Percentiles rank a stretch among this genome's conserved stretches.
These are phyloP conservation scores for Jackrogersella minutella DNA, from an alignment of 495 filamentous ascomycete species.

Conservation along the genomic window DNA sequence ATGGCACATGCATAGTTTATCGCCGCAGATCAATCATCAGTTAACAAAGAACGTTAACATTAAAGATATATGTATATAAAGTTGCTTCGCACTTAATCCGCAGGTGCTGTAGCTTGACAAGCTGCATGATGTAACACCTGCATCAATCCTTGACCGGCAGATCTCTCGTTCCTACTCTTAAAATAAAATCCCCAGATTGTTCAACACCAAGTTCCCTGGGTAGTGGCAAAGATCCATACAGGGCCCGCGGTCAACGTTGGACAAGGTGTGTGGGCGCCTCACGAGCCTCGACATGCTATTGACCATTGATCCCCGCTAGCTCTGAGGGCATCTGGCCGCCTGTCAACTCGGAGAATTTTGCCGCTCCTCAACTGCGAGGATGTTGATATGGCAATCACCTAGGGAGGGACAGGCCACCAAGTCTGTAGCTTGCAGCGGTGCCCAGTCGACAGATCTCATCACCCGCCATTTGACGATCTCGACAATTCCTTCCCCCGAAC, in stretches of 20 bases:
- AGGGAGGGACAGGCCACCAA: conserved; percentile 24
- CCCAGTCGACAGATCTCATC: conserved; percentile 42
- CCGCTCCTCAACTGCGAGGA: conserved; percentile 36
- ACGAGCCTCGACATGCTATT: conserved; percentile 28
- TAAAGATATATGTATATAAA: background rate
- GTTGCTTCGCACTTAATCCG: background rate
- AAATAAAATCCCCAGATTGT: conserved; percentile 40
- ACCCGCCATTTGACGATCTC: conserved; percentile 27
- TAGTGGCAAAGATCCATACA: conserved; percentile 37
- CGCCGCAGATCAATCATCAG: background rate
- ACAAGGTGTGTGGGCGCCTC: conserved; percentile 35
- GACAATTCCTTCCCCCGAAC: conserved; percentile 18
- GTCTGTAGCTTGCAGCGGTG: conserved; percentile 35
- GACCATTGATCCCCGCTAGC: conserved; percentile 40
- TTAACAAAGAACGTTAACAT: background rate
- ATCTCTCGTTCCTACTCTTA: conserved; percentile 37
- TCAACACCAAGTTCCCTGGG: conserved; percentile 18
- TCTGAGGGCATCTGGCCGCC: conserved; percentile 29
- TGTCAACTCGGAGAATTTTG: conserved; percentile 45
- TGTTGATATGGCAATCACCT: conserved; percentile 32
- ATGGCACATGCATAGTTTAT: background rate
- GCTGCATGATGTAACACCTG: conserved; percentile 42
- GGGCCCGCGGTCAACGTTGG: conserved; percentile 25
- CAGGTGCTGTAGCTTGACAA: conserved; percentile 18
- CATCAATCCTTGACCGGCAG: conserved; percentile 49